phyloP scores from a whole-genome alignment of 352 stramenopile species.

The Globisporangium takayamanum region DNA sequence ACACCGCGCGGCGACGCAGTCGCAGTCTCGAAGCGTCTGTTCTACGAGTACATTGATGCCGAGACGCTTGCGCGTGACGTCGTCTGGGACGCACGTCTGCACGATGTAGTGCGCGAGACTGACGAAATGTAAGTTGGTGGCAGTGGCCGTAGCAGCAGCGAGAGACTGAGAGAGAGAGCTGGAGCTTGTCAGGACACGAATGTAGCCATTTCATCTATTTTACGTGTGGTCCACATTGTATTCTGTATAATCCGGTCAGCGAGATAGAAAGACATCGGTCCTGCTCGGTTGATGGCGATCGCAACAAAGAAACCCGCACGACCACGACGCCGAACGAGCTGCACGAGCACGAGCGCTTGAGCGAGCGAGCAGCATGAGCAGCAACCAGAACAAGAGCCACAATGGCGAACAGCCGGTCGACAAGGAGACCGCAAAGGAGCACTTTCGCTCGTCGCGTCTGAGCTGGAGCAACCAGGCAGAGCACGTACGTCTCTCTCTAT shows the following conservation, averaged over 20 bases:
- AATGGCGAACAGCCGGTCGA: constrained; percentile 46
- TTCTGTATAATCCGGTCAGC: background rate
- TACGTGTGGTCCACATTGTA: background rate
- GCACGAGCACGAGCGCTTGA: background rate
- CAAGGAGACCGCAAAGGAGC: constrained; percentile 67
- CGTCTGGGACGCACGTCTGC: constrained; percentile 6
- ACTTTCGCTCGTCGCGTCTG: constrained; percentile 68
- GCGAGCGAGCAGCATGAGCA: background rate
- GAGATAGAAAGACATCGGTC: background rate
- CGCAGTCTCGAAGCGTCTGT: constrained; percentile 47
- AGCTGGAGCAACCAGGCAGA: constrained; percentile 82
- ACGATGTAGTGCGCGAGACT: background rate
- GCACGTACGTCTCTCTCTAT: constrained; percentile 33
- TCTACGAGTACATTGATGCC: constrained; percentile 34
- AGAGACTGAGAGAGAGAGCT: background rate
- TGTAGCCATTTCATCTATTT: constrained; percentile 7
- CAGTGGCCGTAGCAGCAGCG: too few relatives aligned
- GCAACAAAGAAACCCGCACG: constrained; percentile 6
- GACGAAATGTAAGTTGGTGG: constrained; percentile 6
- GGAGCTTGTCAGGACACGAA: background rate
- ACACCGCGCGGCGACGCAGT: constrained; percentile 37
- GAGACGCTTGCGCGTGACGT: background rate
- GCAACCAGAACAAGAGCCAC: background rate
- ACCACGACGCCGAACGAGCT: background rate
- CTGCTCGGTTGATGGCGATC: too few relatives aligned